A percentile compares a stretch with the other conserved stretches of the same genome.
Conservation (phyloP, 805 yeast genomes). For the Ogataea henricii region DNA sequence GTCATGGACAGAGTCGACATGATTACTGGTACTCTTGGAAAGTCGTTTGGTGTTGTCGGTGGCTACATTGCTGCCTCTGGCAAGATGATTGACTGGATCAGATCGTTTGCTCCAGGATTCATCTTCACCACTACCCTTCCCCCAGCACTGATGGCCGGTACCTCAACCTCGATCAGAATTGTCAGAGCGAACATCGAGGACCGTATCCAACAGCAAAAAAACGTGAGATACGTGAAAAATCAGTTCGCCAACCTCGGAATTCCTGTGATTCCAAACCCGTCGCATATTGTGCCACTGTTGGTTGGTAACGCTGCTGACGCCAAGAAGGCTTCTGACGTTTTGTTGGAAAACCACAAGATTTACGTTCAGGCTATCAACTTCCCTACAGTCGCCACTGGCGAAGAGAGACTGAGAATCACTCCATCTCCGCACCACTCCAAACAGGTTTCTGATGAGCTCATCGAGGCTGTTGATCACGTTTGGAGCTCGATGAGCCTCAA, state of each 20-base stretch:
- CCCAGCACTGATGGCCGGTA: slow-evolving; percentile 97
- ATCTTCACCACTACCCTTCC: slow-evolving; percentile 96
- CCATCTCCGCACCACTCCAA: slow-evolving; percentile 96
- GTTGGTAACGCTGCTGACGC: slow-evolving; percentile 95
- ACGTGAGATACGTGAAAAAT: slow-evolving; percentile 82
- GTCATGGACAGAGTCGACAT: slow-evolving; percentile 90
- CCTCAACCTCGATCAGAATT: slow-evolving; percentile 81
- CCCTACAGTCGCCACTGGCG: slow-evolving; percentile 96
- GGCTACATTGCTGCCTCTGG: slow-evolving; percentile 94
- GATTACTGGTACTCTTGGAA: slow-evolving; percentile 97
- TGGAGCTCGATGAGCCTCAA: slow-evolving; percentile 74
- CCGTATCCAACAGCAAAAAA: slow-evolving; percentile 81
- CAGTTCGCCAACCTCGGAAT: slow-evolving; percentile 70
- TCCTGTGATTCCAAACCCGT: slow-evolving; percentile 96
- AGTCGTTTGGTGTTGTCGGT: slow-evolving; percentile 96
- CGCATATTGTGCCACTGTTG: slow-evolving; percentile 94
- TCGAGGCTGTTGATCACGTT: slow-evolving; percentile 78
- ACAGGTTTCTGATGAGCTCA: slow-evolving; percentile 71
- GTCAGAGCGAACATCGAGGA: slow-evolving; percentile 76
- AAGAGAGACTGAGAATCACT: slow-evolving; percentile 95
- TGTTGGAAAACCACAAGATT: slow-evolving; percentile 80
- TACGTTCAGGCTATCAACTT: slow-evolving; percentile 98
- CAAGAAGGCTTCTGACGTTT: slow-evolving; percentile 84
- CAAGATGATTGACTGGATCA: slow-evolving; percentile 86
- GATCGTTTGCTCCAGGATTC: slow-evolving; percentile 96